Conservation (phyloP, 1,284 basidiomycete genomes). For the Neolentinus lepideus region DNA sequence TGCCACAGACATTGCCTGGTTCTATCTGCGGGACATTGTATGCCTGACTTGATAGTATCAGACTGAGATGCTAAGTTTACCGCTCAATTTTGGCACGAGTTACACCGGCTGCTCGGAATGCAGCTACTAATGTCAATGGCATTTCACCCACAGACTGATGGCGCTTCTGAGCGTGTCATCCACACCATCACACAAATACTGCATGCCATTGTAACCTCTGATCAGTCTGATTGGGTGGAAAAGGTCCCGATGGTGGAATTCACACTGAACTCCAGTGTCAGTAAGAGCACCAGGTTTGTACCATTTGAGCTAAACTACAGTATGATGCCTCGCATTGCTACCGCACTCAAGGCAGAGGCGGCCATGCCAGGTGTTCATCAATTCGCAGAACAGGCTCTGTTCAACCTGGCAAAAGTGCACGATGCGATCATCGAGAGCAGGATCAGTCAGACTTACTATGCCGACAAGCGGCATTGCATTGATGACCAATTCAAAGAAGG, state of each 20-base stretch:
- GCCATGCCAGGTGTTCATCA: constrained; percentile 12
- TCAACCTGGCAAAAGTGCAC: constrained; percentile 14
- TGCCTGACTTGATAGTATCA: constrained; percentile 24
- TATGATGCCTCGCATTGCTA: constrained; percentile 12
- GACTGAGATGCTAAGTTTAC: constrained; percentile 28
- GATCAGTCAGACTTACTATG: constrained; percentile 13
- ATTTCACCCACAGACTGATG: constrained; percentile 37
- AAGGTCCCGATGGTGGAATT: constrained; percentile 11
- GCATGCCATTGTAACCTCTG: constrained; percentile 8
- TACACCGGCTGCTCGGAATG: constrained; percentile 23
- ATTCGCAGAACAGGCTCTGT: constrained; percentile 13
- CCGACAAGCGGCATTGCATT: constrained; percentile 16
- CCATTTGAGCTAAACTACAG: constrained; percentile 4
- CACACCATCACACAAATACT: constrained; percentile 23
- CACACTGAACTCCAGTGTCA: constrained; percentile 7
- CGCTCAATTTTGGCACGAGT: constrained; percentile 24
- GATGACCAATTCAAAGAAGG: constrained; percentile 14
- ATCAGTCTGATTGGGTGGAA: constrained; percentile 19
- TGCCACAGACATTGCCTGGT: constrained; percentile 23
- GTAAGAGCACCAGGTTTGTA: not conserved
- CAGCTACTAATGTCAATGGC: constrained; percentile 32
- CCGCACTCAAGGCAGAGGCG: not conserved
- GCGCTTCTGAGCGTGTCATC: constrained; percentile 24
- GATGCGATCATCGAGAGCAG: constrained; percentile 19
- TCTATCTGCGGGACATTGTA: constrained; percentile 26